Evolutionary conservation across 2,329 filamentous ascomycete genomes (phyloP), one percentile per base, ranked within the genome.

Genomic region (Microcera coccophila): DNA sequence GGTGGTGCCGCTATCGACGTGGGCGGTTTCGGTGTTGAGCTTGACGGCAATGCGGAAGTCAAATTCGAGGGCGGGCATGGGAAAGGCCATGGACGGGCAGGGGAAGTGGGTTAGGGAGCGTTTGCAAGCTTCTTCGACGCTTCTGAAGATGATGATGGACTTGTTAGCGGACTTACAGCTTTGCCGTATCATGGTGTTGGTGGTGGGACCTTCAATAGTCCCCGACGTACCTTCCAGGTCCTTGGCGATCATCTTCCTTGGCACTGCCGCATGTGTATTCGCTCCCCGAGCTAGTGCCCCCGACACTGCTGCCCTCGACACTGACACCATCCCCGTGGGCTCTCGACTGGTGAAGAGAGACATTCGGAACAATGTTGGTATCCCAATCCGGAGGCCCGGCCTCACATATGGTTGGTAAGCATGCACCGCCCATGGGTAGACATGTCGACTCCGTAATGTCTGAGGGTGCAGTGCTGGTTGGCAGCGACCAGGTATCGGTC

Each of bases 1-100:
- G 42, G 68, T 64, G 24, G 66, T 68, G 38, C 70, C 64, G 11
- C 62, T 57, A 21, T 72, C 72, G 29, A 75, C 65, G 17, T 65
- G 64, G 10, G 73, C 65, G 22, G 66, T 61, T 38, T 69, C 66
- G 15, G 69, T 67, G 46, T 70, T 69, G 20, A 75, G 60, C 15
- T 60, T 62, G 12, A 75, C 72, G 31, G 70, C 68, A 57, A 77
- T 69, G 42, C 72, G 71, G 50, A 76, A 75, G 53, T 76, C 73
- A 35, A 75, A 72, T 38, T 66, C 66, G 38, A 75, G 64, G 28
- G 62, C 65, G 4, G 73, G 72, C 53, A 68, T 66, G 12, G 73
- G 72, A 38, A 76, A 66, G 4, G 62, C 62, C 24, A 74, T 49
- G 31, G 61, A 56, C 15, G 72, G 67, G 48, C 68, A 65, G n/a